Evolutionary conservation across 371 early-diverging fungal genomes (phyloP), one percentile per base, ranked within the genome.

Genomic region (Lichtheimia corymbifera): DNA sequence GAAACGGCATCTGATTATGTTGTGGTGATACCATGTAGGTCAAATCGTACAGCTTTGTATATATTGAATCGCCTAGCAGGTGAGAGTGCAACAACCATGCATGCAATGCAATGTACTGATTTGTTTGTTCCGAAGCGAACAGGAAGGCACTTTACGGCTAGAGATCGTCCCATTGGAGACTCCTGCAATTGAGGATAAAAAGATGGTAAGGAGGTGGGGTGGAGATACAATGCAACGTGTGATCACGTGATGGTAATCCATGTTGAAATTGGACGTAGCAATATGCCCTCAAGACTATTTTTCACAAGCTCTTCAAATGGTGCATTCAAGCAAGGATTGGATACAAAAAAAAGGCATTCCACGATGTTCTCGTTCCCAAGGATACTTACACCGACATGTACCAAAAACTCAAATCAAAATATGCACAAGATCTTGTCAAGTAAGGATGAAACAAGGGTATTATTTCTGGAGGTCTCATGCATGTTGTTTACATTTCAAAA

Each of bases 261-360:
- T 35, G 7, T n/a, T n/a, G n/a, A n/a, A n/a, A n/a, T 35, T 35
- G 35, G 35, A 18, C 9, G 5, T 67, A 90, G 83, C 83, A 83
- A 70, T 74, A 79, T 40, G 85, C 87, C 0, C 81, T 87, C 65
- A 81, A 70, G 35, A 84, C 83, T 17, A 69, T 93, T 43, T 71
- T 90, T 43, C 88, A 87, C 60, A 86, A 84, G 57, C 68, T 92
- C 7, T 91, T 80, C 72, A 92, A 92, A 61, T 92, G 93, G 93
- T 88, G 88, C 22, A 83, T 85, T 27, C 90, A 88, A 50, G 75
- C 83, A 15, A 70, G 84, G 17, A 68, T 86, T n/a, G 94, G 93
- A 0, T 92, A 91, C 61, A 82, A 83, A 53, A 91, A 91, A 65
- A 82, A 86, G 25, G 85, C 86, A 7, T 73, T 78, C 22, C 90